Evolutionary conservation across 768 basidiomycete species (phyloP).

Genomic region (Rhodotorula graminis): DNA sequence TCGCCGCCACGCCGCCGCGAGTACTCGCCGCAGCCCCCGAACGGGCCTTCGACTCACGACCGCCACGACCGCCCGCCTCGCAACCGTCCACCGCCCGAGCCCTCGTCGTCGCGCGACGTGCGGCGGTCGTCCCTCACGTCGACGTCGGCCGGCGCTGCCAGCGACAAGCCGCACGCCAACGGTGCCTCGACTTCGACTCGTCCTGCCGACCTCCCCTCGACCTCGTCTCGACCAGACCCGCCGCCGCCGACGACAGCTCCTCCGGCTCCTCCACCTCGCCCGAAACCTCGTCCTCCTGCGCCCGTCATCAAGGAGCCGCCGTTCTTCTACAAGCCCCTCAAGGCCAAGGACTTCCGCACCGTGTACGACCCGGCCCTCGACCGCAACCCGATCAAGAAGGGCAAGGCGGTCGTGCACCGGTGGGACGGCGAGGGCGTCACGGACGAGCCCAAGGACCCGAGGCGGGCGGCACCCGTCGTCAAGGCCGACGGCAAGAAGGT

Average conservation of each 20-base stretch:
- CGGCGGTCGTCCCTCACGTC: neutral
- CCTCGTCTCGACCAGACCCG: neutral
- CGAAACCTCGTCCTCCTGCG: neutral
- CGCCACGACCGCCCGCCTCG: neutral
- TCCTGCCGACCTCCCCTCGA: too few species aligned
- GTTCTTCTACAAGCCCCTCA: conserved; percentile 33
- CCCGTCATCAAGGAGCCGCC: conserved; percentile 15
- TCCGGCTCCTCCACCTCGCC: neutral
- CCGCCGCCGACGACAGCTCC: neutral
- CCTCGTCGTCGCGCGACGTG: neutral
- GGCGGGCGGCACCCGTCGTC: conserved; percentile 49
- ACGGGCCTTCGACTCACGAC: neutral
- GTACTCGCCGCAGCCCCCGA: neutral
- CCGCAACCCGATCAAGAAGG: conserved; percentile 48
- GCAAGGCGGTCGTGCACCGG: conserved; percentile 57
- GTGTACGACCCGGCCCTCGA: conserved; percentile 30
- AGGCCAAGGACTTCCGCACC: conserved; percentile 16
- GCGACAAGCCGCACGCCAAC: neutral
- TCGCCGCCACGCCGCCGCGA: neutral
- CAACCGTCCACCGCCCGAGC: neutral
- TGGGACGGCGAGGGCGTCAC: conserved; percentile 58
- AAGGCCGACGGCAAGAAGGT: conserved; percentile 42
- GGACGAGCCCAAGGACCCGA: conserved; percentile 55
- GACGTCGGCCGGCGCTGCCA: neutral
- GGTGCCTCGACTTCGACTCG: neutral